These are phyloP conservation scores for Lenwebbia sp. DNA, from an alignment of 345 rosid genomes.

Conservation along the genomic window DNA sequence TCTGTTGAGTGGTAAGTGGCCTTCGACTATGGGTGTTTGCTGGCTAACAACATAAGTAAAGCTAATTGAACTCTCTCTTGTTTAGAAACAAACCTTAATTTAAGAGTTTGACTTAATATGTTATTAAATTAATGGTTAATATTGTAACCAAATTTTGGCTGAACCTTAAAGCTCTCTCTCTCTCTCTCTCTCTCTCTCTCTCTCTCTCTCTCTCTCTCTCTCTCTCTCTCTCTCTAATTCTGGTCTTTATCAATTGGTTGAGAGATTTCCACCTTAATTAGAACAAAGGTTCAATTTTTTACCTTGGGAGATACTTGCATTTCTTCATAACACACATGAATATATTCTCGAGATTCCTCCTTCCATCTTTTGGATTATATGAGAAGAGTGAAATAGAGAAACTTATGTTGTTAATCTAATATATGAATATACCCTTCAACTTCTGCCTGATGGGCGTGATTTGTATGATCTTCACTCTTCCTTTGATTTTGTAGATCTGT, in stretches of 20 bases:
- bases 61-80: neutral
- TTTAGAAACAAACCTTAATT: neutral
- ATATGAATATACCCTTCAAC: neutral
- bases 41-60: neutral
- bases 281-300: neutral
- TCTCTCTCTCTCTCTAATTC: neutral
- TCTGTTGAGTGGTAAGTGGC: neutral
- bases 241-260: neutral
- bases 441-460: neutral
- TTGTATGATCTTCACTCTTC: neutral
- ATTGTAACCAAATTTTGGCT: neutral
- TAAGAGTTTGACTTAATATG: neutral
- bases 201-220: neutral
- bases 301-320: neutral
- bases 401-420: neutral
- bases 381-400: neutral
- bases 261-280: neutral
- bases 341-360: neutral
- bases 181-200: neutral
- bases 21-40: neutral
- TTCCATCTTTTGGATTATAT: neutral
- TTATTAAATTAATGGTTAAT: neutral
- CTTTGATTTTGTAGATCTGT: neutral
- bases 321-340: neutral
- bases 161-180: neutral